Base-by-base conservation (phyloP, 208 protist genomes). In the Vickermania spadyakhi region DNA sequence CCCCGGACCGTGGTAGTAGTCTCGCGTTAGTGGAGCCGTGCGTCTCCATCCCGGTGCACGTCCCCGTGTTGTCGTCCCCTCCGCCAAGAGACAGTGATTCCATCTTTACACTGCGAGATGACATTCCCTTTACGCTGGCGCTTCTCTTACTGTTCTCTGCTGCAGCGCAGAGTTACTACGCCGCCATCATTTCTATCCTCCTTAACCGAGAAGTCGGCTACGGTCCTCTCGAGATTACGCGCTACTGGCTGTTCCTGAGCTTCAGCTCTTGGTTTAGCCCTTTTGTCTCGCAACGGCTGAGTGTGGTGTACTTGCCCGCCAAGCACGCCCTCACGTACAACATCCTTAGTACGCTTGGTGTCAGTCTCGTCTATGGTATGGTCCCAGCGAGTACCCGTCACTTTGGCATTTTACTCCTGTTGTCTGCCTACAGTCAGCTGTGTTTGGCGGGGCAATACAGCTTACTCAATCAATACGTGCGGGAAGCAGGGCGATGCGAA, bases 161-260 rank as follows among this genome's bases (percentile, higher is more conserved):
- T 2, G 27, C 69, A 1, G 62, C 64, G 27, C 73, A 77, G 55
- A 56, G 62, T n/a, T 74, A 74, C 62, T 77, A 68, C 1, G 28
- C 64, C 1, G 60, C 52, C 49, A 54, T 58, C 29, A 60, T 84
- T 18, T 52, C 54, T n/a, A 51, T 79, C 26, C 70, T 77, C 59
- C 69, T 77, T 0, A 77, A 74, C 58, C 29, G 50, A 29, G 66
- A 70, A 28, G 26, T 79, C 28, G 31, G 22, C 5, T 62, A 72
- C 30, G 56, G 60, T 14, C 73, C 77, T 14, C 58, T 70, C 0
- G 66, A 79, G 53, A 69, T 77, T 54, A 51, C 58, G 54, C 66
- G 30, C 36, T 79, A 77, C 56, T 79, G 77, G 73, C 58, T 74
- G 54, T 79, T 69, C 62, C 58, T 84, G 0, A 65, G 70, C 2